These are phyloP conservation scores for Penicillium macrosclerotiorum DNA, from an alignment of 495 filamentous ascomycete species.

Conservation along the genomic window DNA sequence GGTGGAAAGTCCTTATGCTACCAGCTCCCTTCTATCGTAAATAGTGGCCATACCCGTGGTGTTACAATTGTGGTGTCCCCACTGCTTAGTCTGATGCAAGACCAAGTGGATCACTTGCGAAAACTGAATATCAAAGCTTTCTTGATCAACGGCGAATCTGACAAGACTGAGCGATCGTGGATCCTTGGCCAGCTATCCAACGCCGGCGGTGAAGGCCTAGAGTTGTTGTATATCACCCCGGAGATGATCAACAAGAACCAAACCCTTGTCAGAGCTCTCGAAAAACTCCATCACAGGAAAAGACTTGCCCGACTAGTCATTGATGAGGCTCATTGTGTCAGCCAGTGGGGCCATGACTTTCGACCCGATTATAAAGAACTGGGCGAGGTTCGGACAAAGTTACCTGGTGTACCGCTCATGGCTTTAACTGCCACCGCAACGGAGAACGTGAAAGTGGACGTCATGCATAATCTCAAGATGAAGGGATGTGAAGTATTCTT, in stretches of 20 bases:
- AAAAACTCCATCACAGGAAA: constrained; percentile 57
- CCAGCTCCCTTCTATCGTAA: constrained; percentile 86
- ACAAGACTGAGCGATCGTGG: constrained; percentile 49
- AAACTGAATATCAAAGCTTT: constrained; percentile 74
- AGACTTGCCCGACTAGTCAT: constrained; percentile 90
- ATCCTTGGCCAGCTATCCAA: constrained; percentile 61
- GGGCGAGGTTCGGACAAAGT: constrained; percentile 63
- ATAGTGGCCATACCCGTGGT: constrained; percentile 73
- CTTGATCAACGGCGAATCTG: constrained; percentile 73
- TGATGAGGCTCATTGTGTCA: constrained; percentile 97
- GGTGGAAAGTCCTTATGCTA: constrained; percentile 97
- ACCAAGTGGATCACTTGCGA: constrained; percentile 81
- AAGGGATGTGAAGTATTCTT: constrained; percentile 69
- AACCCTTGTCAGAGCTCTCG: constrained; percentile 57
- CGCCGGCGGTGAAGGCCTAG: constrained; percentile 63
- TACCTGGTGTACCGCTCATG: constrained; percentile 82
- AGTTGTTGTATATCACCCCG: constrained; percentile 91
- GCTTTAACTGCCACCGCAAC: constrained; percentile 95
- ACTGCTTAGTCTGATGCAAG: constrained; percentile 91
- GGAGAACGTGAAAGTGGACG: constrained; percentile 83
- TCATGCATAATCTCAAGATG: constrained; percentile 85
- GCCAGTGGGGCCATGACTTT: constrained; percentile 99
- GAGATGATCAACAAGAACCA: constrained; percentile 89
- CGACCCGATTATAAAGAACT: constrained; percentile 92
- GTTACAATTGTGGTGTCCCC: constrained; percentile 95